Evolutionary conservation across 2,329 filamentous ascomycete genomes (phyloP), one percentile per base, ranked within the genome.

Genomic region (Fusarium setosum): DNA sequence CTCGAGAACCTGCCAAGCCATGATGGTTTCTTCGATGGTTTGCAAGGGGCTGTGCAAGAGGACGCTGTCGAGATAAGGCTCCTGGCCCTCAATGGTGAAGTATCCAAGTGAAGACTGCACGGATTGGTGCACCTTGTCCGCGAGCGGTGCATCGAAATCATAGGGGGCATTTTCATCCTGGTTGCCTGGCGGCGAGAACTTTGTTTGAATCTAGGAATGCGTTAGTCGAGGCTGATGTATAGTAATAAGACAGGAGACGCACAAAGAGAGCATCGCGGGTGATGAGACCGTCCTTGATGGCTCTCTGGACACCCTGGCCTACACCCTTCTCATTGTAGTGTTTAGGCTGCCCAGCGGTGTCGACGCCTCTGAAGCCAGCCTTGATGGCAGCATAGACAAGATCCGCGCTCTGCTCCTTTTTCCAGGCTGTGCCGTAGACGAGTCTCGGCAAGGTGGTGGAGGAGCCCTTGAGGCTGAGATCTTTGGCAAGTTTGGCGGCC

Each of bases 381-480:
- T 82, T 82, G 31, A 96, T 73, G 3, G 93, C 92, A 63, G 84
- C 77, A 69, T 90, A 86, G 20, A 96, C 92, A 4, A 95, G 82
- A 54, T 86, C 81, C 18, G 85, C 83, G 91, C 93, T 17, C 79
- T 79, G 44, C 1, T 90, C 87, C 71, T 90, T 90, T 76, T 96
- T 96, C 92, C 92, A 95, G n/a, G 92, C 92, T 3, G 92, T 95
- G 50, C 92, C 92, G 75, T 96, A 96, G 63, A 96, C 71, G 26
- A 89, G 79, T 62, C 80, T 83, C 6, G 85, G 86, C 68, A 87
- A 82, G 15, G 70, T 74, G 38, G 76, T 76, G 23, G 73, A 65
- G 42, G 67, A 68, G 9, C 73, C 72, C 42, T 70, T 71, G 20
- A 79, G 72, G 20, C 70, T 70, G 26, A 80, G 62, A 35, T 79